These are phyloP conservation scores for Podaxis sp. DNA, from an alignment of 768 basidiomycete genomes.

Conservation along the genomic window DNA sequence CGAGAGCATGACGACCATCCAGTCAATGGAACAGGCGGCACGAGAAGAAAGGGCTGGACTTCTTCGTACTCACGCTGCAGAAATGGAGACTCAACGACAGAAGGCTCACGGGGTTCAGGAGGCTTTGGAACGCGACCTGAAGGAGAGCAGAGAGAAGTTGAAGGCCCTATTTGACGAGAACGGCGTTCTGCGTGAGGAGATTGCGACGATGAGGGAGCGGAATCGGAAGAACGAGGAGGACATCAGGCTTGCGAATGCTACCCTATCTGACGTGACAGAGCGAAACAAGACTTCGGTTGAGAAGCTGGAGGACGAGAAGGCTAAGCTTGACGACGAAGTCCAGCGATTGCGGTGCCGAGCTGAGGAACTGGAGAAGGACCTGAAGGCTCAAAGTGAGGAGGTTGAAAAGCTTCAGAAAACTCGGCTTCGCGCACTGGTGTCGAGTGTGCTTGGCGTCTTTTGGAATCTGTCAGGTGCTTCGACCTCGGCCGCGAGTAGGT, in stretches of 20 bases:
- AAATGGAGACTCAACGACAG: neutral
- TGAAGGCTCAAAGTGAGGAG: neutral
- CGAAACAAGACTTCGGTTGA: neutral
- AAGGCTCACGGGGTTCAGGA: neutral
- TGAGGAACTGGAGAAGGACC: neutral
- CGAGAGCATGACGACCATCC: neutral
- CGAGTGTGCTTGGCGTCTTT: neutral
- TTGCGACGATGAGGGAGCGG: neutral
- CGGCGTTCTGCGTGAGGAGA: neutral
- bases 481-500: neutral
- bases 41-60: neutral
- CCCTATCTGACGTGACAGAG: slow-evolving; percentile 3
- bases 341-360: neutral
- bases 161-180: neutral
- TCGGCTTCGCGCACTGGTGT: neutral
- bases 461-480: neutral
- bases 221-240: neutral
- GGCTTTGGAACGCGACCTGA: neutral
- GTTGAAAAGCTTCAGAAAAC: neutral
- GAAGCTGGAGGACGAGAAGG: slow-evolving; percentile 1
- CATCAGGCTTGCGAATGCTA: neutral
- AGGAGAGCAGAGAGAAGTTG: neutral
- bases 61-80: neutral
- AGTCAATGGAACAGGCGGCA: neutral
- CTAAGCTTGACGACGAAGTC: neutral